Conservation (phyloP, 768 basidiomycete species). For the Mycena sanguinolenta region DNA sequence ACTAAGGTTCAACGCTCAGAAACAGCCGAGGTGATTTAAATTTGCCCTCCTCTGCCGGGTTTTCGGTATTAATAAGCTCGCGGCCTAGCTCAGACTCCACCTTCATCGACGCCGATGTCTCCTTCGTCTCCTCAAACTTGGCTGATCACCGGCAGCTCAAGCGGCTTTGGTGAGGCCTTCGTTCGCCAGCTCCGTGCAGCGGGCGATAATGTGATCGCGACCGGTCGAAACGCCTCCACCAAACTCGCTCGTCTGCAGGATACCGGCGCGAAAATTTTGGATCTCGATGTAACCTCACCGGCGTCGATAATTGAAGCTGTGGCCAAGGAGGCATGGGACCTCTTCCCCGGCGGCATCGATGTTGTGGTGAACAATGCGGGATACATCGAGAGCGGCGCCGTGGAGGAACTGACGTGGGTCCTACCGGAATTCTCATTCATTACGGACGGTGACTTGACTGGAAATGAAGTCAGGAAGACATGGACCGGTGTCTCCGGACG, state of each 20-base stretch:
- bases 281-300: background rate
- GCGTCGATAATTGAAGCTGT: background rate
- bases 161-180: background rate
- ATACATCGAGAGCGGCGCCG: background rate
- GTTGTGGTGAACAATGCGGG: constrained; percentile 1
- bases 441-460: too few species aligned
- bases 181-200: constrained; percentile 2
- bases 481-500: background rate
- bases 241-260: background rate
- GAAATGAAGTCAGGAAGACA: background rate
- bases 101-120: background rate
- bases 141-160: background rate
- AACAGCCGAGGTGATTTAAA: too few species aligned
- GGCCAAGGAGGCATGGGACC: background rate
- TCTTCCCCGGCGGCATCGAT: background rate
- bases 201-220: background rate
- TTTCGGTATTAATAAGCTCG: too few species aligned
- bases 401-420: background rate
- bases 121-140: background rate
- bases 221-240: background rate
- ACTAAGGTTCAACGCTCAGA: too few species aligned
- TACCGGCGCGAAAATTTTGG: background rate
- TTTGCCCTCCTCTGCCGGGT: too few species aligned
- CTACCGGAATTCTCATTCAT: background rate
- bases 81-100: too few species aligned